Evolutionary conservation across 140 eudicot genomes (phyloP).

Genomic region (Cichorium intybus): DNA sequence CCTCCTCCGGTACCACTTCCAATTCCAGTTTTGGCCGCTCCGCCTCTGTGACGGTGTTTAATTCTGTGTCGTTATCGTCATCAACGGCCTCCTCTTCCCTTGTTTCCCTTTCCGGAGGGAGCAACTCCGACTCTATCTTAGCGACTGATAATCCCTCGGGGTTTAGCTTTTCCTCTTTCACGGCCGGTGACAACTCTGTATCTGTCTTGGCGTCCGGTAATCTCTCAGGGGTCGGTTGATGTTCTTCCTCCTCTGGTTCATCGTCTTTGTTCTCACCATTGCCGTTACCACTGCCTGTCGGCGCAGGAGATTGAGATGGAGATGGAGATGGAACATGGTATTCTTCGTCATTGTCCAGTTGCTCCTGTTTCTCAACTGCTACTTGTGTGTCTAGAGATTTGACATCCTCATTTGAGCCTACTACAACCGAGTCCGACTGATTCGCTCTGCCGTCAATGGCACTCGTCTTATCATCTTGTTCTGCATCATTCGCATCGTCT

Average conservation of each 20-base stretch:
- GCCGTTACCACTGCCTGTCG: conserved; percentile 12
- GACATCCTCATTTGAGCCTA: conserved; percentile 8
- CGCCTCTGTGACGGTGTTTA: conserved; percentile 16
- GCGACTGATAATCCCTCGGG: conserved; percentile 7
- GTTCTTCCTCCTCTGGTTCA: conserved; percentile 6
- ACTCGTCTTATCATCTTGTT: conserved; percentile 16
- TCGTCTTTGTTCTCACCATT: conserved; percentile 18
- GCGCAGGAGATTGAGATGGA: conserved; percentile 13
- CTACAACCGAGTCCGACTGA: conserved; percentile 13
- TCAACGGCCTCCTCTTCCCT: conserved; percentile 14
- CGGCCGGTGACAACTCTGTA: conserved; percentile 1
- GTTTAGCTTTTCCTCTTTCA: background rate
- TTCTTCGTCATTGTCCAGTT: conserved; percentile 21
- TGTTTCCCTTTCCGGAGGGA: background rate
- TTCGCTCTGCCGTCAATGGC: background rate
- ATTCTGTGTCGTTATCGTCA: conserved; percentile 30
- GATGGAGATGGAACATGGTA: conserved; percentile 11
- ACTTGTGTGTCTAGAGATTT: conserved; percentile 13
- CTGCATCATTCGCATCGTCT: conserved; percentile 11
- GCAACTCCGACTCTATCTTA: conserved; percentile 15
- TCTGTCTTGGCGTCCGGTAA: conserved; percentile 1
- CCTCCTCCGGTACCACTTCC: conserved; percentile 27
- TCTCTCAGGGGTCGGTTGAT: conserved; percentile 1
- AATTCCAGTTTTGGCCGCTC: conserved; percentile 25
- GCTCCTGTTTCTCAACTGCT: conserved; percentile 17